Evolutionary conservation across 2,329 filamentous ascomycete genomes (phyloP), one percentile per base, ranked within the genome.

Genomic region (Bisporella sp.): DNA sequence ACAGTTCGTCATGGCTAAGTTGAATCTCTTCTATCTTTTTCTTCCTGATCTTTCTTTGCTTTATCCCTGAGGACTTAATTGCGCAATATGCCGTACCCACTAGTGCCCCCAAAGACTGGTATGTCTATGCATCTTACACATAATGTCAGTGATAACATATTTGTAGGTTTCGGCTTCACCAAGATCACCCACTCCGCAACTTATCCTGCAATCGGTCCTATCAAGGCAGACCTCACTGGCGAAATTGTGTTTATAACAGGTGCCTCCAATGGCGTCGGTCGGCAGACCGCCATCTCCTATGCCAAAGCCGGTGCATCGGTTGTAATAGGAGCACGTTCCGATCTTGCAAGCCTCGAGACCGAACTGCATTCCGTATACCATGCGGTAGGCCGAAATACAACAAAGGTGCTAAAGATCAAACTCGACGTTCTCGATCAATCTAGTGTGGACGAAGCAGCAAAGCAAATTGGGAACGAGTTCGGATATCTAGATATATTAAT

Each of bases 131-230:
- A 21, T 21, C 2, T 21, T 21, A 21, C 21, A 21, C 21, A 21
- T 21, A 21, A 21, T 21, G 21, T 21, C 21, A 3, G 21, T 21
- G 21, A 3, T 21, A 21, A 21, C 21, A 21, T 21, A 21, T 21
- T 21, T 21, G 21, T 3, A 42, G 40, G n/a, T 7, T 31, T 37
- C 35, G 45, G 45, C 30, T 45, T 53, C 29, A 53, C 51, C 31
- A 40, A 49, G 37, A 60, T 40, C 8, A 31, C 39, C 29, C 59
- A 73, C 57, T 59, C 66, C 46, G 73, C 78, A 52, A 81, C 77
- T 3, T 83, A 83, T 60, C 69, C 73, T 0, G 68, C 65, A 53
- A 81, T 84, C 56, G 68, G 73, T 46, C 69, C 72, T 2, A 59
- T 60, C 5, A 56, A 56, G 4, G 52, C 54, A 41, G 39, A 58